Evolutionary conservation across 192 early-diverging fungal genomes (phyloP).

Genomic region (Spizellomyces sp.): DNA sequence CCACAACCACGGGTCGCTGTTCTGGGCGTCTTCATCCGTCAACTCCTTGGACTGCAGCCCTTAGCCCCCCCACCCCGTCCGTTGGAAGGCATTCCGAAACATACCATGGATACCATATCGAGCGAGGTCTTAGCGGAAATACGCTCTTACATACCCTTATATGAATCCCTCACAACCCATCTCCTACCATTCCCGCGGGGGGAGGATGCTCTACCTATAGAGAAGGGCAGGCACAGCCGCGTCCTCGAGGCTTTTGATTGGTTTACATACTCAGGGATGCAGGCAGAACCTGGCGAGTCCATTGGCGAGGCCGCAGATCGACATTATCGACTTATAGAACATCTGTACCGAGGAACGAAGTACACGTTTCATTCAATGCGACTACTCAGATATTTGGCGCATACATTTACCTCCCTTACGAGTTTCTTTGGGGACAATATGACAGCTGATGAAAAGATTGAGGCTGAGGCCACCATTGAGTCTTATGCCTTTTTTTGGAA

Average conservation of each 20-base stretch:
- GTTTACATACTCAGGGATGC: slow-evolving; percentile 37
- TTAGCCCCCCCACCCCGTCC: slow-evolving; percentile 10
- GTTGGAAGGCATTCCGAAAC: slow-evolving; percentile 10
- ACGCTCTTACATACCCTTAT: slow-evolving; percentile 32
- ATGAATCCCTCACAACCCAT: slow-evolving; percentile 46
- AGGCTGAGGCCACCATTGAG: slow-evolving; percentile 37
- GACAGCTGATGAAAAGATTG: slow-evolving; percentile 40
- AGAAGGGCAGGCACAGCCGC: slow-evolving; percentile 28
- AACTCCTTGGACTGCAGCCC: neutral
- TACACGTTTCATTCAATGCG: slow-evolving; percentile 56
- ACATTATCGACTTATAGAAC: slow-evolving; percentile 48
- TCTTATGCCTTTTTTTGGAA: slow-evolving; percentile 47
- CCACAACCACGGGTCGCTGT: slow-evolving; percentile 29
- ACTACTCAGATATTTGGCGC: slow-evolving; percentile 49
- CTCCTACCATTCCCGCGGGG: slow-evolving; percentile 45
- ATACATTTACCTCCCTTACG: slow-evolving; percentile 49
- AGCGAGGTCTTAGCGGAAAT: slow-evolving; percentile 28
- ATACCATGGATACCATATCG: slow-evolving; percentile 2
- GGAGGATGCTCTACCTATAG: slow-evolving; percentile 31
- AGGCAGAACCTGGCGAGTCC: slow-evolving; percentile 21
- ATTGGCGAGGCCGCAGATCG: slow-evolving; percentile 44
- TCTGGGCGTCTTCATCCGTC: slow-evolving; percentile 20
- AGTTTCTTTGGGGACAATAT: slow-evolving; percentile 45
- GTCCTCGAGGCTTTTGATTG: slow-evolving; percentile 51
- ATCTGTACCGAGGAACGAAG: slow-evolving; percentile 53